Base-by-base conservation (phyloP, 768 basidiomycete genomes). In the Hydnomerulius pinastri region DNA sequence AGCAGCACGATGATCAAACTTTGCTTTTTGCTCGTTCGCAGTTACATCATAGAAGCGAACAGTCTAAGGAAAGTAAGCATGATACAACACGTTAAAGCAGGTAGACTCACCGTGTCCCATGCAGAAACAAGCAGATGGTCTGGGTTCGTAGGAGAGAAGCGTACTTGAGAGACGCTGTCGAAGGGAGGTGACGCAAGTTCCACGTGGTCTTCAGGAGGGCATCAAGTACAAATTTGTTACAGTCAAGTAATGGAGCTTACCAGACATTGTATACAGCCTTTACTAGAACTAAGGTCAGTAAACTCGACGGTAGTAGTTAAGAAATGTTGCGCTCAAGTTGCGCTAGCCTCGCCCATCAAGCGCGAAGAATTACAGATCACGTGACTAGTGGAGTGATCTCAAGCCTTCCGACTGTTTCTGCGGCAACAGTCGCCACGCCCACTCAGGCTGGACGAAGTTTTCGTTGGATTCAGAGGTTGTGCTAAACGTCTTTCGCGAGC, bases 1-100 rank as follows among this genome's bases (percentile, higher is more conserved):
- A 0, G 94, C 90, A 4, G 92, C 92, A 17, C 91, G 82, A 52
- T 96, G 90, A 38, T 92, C 87, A 59, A 90, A 92, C 57, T 90
- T 92, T n/a, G 82, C 78, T 59, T 85, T 85, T 59, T 81, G 79
- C 48, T 86, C 82, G 61, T 83, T 85, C 24, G 80, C 67, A 2
- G 56, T 56, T 59, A 83, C 57, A 58, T 83, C 70, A 73, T 86
- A 74, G 59, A 82, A 62, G 62, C 85, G 55, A 64, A 89, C 64
- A 64, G 81, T 73, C 90, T 90, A 60, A 73, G 72, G 29, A 45
- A 74, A 69, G 30, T 54, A 35, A 43, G 37, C 71, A 70, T 74
- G 38, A 12, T 3, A 18, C 15, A n/a, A 23, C 25, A 56, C 6
- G 40, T 36, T 8, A 24, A 30, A 48, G 38, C 51, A 30, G 24